Evolutionary conservation across 768 basidiomycete genomes (phyloP).

Genomic region (Hericium coralloides): DNA sequence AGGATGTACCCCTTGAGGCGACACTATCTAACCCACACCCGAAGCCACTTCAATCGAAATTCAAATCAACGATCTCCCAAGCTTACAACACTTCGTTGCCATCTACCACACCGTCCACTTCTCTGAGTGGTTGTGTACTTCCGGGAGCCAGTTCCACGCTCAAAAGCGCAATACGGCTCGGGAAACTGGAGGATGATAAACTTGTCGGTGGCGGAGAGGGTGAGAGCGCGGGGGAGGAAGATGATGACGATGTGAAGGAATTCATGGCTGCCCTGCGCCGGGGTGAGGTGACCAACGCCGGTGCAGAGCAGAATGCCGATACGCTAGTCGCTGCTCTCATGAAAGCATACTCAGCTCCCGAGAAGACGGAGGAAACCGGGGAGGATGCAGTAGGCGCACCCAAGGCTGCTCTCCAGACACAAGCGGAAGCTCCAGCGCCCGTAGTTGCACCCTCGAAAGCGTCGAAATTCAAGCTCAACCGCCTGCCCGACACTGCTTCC

Average conservation of each 20-base stretch:
- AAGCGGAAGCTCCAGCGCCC: neutral
- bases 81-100: slow-evolving; percentile 8
- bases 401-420: neutral
- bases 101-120: slow-evolving; percentile 18
- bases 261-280: slow-evolving; percentile 20
- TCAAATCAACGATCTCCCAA: slow-evolving; percentile 39
- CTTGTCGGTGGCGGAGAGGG: slow-evolving; percentile 22
- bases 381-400: no score
- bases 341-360: slow-evolving; percentile 4
- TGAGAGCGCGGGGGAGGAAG: slow-evolving; percentile 21
- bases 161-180: slow-evolving; percentile 20
- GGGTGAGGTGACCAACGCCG: slow-evolving; percentile 24
- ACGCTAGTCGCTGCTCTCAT: slow-evolving; percentile 7
- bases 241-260: slow-evolving; percentile 10
- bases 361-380: neutral
- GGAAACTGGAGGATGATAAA: slow-evolving; percentile 20
- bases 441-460: slow-evolving; percentile 3
- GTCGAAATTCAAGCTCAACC: slow-evolving; percentile 19
- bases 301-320: slow-evolving; percentile 14
- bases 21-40: slow-evolving; percentile 28
- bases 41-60: slow-evolving; percentile 51
- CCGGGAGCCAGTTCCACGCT: slow-evolving; percentile 20
- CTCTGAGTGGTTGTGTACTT: slow-evolving; percentile 21
- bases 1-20: slow-evolving; percentile 38
- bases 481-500: neutral